A percentile compares a stretch with the other conserved stretches of the same genome.
Evolutionary conservation across 345 rosid genomes (phyloP).

Genomic region (Passiflora organensis): DNA sequence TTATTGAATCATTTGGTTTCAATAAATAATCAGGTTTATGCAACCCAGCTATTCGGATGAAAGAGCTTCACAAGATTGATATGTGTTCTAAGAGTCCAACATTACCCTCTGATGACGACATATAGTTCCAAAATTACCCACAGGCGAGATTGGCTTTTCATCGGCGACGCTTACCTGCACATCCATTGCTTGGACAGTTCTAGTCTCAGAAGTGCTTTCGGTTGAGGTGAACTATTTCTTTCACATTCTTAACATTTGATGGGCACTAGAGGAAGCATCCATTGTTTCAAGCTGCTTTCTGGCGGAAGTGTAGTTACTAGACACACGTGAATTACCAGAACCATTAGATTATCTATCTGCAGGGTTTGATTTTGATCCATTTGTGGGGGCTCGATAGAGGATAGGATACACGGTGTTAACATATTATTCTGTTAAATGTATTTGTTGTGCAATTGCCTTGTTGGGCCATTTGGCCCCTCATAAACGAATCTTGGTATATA

Average conservation of each 20-base stretch:
- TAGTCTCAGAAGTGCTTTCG: neutral
- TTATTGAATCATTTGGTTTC: too few relatives aligned
- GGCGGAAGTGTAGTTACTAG: neutral
- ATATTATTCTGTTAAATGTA: too few relatives aligned
- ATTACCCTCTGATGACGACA: conserved; percentile 44
- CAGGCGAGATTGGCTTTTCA: neutral
- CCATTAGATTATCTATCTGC: neutral
- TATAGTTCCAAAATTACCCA: too few relatives aligned
- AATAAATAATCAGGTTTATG: conserved; percentile 54
- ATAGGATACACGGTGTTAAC: neutral
- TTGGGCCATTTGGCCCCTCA: neutral
- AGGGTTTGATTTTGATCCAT: neutral
- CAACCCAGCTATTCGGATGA: conserved; percentile 49
- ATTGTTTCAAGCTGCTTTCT: neutral
- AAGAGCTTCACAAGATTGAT: conserved; percentile 56
- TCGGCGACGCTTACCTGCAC: neutral
- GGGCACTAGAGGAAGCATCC: neutral
- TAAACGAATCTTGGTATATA: too few relatives aligned
- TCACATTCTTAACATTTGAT: neutral
- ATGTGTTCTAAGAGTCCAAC: conserved; percentile 83
- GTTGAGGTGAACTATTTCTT: neutral
- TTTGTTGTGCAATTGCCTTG: neutral
- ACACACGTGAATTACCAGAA: neutral
- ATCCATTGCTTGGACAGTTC: neutral
- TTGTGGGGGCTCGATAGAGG: neutral